These are phyloP conservation scores for Corylus avellana DNA, from an alignment of 306 rosid genomes.

Conservation along the genomic window DNA sequence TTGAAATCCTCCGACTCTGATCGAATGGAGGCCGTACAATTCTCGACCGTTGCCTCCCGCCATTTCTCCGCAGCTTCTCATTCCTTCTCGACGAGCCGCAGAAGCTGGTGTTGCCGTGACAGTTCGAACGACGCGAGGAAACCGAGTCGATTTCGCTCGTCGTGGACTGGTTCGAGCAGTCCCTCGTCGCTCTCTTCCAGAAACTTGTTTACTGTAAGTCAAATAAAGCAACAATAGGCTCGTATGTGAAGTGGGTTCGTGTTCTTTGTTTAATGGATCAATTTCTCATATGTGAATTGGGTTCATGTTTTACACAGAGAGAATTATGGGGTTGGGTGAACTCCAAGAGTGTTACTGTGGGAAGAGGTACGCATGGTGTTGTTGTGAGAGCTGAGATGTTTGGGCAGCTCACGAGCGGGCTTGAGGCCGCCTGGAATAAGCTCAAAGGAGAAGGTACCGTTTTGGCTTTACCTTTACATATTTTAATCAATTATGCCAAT, in stretches of 20 bases:
- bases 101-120: constrained; percentile 21
- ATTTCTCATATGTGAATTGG: constrained; percentile 1
- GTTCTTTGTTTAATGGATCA: not conserved
- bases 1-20: constrained; percentile 8
- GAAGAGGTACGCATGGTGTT: constrained; percentile 51
- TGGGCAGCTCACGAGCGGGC: constrained; percentile 87
- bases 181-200: constrained; percentile 56
- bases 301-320: constrained; percentile 47
- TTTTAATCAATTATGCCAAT: not conserved
- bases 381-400: constrained; percentile 93
- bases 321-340: constrained; percentile 90
- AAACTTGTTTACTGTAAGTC: constrained; percentile 73
- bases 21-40: constrained; percentile 70
- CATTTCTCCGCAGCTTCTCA: constrained; percentile 54
- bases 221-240: not conserved
- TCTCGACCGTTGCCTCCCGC: constrained; percentile 65
- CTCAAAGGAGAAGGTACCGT: constrained; percentile 90
- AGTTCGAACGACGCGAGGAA: constrained; percentile 33
- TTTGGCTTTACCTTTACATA: not conserved
- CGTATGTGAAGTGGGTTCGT: constrained; percentile 1
- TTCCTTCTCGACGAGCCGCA: constrained; percentile 18
- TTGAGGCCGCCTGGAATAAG: constrained; percentile 94
- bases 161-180: constrained; percentile 40
- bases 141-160: constrained; percentile 42
- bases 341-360: constrained; percentile 42